Base-by-base conservation (phyloP, 2,329 filamentous ascomycete species). In the Trichophyton equinum region DNA sequence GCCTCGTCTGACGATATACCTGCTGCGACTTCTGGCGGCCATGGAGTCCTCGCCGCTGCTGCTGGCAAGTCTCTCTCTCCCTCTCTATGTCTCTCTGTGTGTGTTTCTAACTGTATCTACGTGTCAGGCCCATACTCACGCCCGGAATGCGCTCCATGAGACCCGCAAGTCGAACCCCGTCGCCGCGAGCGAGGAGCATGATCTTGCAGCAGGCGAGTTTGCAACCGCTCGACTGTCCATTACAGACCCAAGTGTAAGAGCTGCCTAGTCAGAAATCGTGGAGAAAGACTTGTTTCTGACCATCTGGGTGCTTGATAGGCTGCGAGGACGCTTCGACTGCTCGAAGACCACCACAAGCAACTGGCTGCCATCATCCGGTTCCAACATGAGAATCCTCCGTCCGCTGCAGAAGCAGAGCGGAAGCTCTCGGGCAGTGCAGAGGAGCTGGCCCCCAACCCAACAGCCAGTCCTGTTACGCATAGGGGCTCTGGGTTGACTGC, bases 151-250 rank as follows among this genome's bases (percentile, higher is more conserved):
- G 49, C 85, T 89, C 25, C 80, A 85, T 25, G 89, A 91, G 60
- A 84, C 82, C 38, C 79, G 81, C 65, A 81, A 82, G 65, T 78
- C 80, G 25, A 80, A 94, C 71, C 89, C 89, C 61, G 87, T 86
- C 5, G 85, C 89, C 56, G 92, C 92, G 64, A 88, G 91, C 69
- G 88, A 87, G 69, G 89, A 96, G 73, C 92, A 97, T 75, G 85
- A 91, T 59, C 80, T 88, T 61, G 94, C 94, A 42, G 92, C 94
- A 1, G 86, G 85, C 65, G 89, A 96, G 72, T 97, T 96, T 72
- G 86, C 89, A 63, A 86, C 86, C 63, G 91, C 91, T 33, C 85
- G 89, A n/a, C 82, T 84, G 63, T 81, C 76, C 56, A 95, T 89
- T 6, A 74, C 74, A n/a, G 82, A 86, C 69, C 72, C 71, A 3